Evolutionary conservation across 805 yeast genomes (phyloP).

Genomic region (Cyberlindnera mississippiensis): DNA sequence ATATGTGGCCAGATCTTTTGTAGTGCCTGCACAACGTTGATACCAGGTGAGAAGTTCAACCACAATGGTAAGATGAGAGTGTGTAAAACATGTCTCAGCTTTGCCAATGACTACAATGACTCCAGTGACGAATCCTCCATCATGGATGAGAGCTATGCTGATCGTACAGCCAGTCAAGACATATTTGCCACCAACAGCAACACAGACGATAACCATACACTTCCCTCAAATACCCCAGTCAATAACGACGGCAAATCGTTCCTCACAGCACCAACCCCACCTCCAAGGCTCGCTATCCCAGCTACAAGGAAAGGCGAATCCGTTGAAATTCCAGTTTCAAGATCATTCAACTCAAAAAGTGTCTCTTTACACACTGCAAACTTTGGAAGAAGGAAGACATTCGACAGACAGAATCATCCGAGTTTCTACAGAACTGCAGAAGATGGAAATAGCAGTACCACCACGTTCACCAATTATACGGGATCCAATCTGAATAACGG

Average conservation of each 20-base stretch:
- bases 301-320: conserved; percentile 78
- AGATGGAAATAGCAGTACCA: conserved; percentile 6
- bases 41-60: conserved; percentile 62
- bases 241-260: conserved; percentile 15
- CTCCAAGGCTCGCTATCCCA: conserved; percentile 77
- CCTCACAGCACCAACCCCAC: conserved; percentile 47
- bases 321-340: conserved; percentile 56
- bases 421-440: conserved; percentile 11
- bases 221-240: conserved; percentile 18
- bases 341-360: conserved; percentile 25
- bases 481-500: background rate
- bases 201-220: conserved; percentile 16
- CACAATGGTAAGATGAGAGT: conserved; percentile 69
- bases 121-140: conserved; percentile 61
- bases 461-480: background rate
- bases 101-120: conserved; percentile 64
- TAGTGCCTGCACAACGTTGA: conserved; percentile 68
- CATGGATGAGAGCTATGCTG: conserved; percentile 31
- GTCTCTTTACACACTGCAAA: conserved; percentile 25
- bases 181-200: conserved; percentile 4
- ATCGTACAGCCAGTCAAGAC: conserved; percentile 21
- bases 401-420: conserved; percentile 17
- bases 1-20: conserved; percentile 96
- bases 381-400: conserved; percentile 24
- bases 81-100: conserved; percentile 65